Conservation (phyloP, 768 basidiomycete species). For the Lentinus tigrinus region DNA sequence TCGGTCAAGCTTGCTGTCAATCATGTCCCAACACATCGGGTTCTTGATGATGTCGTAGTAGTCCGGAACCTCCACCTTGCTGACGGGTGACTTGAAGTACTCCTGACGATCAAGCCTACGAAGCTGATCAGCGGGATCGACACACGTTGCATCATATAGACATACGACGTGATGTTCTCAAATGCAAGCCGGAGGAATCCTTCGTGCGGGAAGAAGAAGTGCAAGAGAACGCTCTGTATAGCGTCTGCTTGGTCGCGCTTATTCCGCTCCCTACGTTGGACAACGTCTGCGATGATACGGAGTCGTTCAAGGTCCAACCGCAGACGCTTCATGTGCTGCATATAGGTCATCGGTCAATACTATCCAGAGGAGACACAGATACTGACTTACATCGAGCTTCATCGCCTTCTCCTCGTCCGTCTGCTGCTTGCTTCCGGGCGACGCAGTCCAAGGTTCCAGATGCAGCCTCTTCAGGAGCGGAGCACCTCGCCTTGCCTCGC, state of each 20-base stretch:
- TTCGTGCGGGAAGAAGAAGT: conserved; percentile 67
- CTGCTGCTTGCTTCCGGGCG: conserved; percentile 56
- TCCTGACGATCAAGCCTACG: conserved; percentile 69
- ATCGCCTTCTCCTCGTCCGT: conserved; percentile 80
- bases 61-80: conserved; percentile 76
- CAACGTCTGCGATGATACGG: conserved; percentile 61
- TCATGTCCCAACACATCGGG: conserved; percentile 88
- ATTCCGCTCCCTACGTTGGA: conserved; percentile 75
- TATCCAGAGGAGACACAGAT: conserved; percentile 10
- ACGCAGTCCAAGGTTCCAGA: conserved; percentile 96
- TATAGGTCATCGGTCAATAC: conserved; percentile 27
- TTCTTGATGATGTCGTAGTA: conserved; percentile 84
- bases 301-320: conserved; percentile 77
- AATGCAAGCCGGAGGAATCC: conserved; percentile 60
- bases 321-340: conserved; percentile 58
- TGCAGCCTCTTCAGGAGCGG: conserved; percentile 91
- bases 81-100: conserved; percentile 83
- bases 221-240: conserved; percentile 63
- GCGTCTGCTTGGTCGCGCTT: conserved; percentile 72
- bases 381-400: conserved; percentile 71
- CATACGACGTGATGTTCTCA: conserved; percentile 69
- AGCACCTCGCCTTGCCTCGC: conserved; percentile 90
- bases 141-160: conserved; percentile 15
- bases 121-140: background rate
- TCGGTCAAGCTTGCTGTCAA: conserved; percentile 77